phyloP scores from a whole-genome alignment of 345 rosid genomes.

The Syzygium jambos region DNA sequence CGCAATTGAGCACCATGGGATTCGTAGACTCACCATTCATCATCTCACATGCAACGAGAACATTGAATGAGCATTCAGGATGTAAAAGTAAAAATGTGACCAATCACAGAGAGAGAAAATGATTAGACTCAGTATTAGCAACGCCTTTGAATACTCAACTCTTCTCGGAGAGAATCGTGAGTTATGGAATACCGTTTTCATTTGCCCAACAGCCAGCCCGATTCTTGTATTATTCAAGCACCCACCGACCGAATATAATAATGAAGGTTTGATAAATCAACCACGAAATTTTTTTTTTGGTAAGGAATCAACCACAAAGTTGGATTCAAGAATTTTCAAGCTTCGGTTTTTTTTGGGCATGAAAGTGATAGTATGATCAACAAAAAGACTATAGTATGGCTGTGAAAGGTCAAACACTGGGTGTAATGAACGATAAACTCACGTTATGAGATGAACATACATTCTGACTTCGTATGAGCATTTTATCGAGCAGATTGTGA shows the following conservation, averaged over 20 bases:
- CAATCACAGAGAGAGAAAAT: neutral
- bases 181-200: neutral
- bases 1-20: neutral
- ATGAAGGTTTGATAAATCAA: neutral
- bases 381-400: too few species aligned
- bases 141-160: neutral
- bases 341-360: neutral
- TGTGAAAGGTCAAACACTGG: neutral
- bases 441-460: slow-evolving; percentile 23
- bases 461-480: neutral
- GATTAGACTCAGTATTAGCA: neutral
- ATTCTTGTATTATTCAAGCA: neutral
- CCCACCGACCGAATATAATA: neutral
- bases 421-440: slow-evolving; percentile 2
- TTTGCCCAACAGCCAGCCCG: neutral
- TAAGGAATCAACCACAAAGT: neutral
- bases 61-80: neutral
- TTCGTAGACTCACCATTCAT: neutral
- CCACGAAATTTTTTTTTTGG: neutral
- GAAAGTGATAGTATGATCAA: neutral
- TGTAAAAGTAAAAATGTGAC: neutral
- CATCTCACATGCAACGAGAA: neutral
- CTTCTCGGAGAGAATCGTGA: neutral
- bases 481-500: neutral
- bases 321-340: neutral